Conservation (phyloP, 306 rosid genomes). For the Cucurbita ficifolia region DNA sequence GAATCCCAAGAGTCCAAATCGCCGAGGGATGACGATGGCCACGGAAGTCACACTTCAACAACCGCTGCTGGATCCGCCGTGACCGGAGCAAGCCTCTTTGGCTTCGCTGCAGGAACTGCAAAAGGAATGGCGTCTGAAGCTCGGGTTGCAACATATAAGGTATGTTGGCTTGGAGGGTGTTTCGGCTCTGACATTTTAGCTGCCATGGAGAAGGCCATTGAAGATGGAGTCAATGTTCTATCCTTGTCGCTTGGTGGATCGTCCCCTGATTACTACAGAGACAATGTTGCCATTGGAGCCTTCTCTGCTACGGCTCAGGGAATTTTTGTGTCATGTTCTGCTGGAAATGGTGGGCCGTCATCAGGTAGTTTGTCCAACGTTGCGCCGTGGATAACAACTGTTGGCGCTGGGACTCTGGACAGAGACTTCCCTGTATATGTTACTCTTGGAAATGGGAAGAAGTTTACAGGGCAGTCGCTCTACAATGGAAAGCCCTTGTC, state of each 20-base stretch:
- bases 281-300: constrained; percentile 56
- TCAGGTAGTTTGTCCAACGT: constrained; percentile 29
- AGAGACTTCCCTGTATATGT: constrained; percentile 66
- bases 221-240: constrained; percentile 57
- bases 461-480: constrained; percentile 49
- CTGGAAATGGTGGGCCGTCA: constrained; percentile 70
- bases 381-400: constrained; percentile 83
- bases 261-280: constrained; percentile 25
- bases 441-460: constrained; percentile 50
- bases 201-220: constrained; percentile 68
- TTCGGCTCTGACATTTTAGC: constrained; percentile 53
- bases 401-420: constrained; percentile 89
- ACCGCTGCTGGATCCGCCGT: constrained; percentile 74
- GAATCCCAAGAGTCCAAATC: constrained; percentile 48
- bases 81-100: constrained; percentile 55
- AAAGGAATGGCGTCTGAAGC: constrained; percentile 82
- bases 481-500: constrained; percentile 36
- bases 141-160: constrained; percentile 67
- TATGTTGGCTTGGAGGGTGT: constrained; percentile 68
- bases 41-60: constrained; percentile 84
- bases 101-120: constrained; percentile 71
- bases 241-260: constrained; percentile 83
- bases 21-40: constrained; percentile 81
- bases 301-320: constrained; percentile 59
- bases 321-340: constrained; percentile 60